These are phyloP conservation scores for Sphagnum fallax DNA, from an alignment of 228 moss, liverwort and hornwort species.

Conservation along the genomic window DNA sequence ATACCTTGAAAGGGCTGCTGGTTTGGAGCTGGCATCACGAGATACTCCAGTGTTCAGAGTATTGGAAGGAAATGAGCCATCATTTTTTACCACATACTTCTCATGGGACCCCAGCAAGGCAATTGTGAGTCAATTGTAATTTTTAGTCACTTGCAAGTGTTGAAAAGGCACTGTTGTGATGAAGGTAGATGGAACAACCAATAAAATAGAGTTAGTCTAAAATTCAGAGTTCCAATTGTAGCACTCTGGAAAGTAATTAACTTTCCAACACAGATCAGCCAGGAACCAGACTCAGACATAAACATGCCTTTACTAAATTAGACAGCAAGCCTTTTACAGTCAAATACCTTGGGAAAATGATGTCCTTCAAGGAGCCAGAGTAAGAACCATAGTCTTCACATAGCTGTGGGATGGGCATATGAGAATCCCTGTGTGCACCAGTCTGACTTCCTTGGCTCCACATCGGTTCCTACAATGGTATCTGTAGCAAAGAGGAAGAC, in stretches of 20 bases:
- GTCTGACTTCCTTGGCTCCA: no score
- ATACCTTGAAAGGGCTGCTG: constrained; percentile 51
- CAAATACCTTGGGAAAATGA: no score
- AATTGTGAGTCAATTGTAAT: constrained; percentile 33
- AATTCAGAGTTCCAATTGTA: no score
- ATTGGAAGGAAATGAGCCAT: constrained; percentile 74
- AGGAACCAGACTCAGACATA: no score
- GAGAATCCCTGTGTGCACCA: no score
- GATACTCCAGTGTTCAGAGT: constrained; percentile 60
- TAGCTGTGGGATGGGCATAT: no score
- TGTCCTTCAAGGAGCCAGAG: no score
- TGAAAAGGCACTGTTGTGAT: neutral
- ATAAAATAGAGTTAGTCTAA: neutral
- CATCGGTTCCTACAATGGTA: no score
- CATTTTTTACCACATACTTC: constrained; percentile 72
- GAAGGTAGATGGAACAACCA: neutral
- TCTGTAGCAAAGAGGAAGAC: neutral
- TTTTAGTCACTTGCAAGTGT: neutral
- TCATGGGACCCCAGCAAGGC: constrained; percentile 74
- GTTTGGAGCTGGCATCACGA: constrained; percentile 46
- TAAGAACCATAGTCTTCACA: neutral
- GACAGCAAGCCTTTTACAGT: no score
- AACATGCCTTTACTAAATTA: no score
- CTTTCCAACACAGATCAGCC: no score
- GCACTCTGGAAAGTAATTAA: no score